Evolutionary conservation across 306 rosid species (phyloP), one percentile per base, ranked within the genome.

Genomic region (Ormosia emarginata): DNA sequence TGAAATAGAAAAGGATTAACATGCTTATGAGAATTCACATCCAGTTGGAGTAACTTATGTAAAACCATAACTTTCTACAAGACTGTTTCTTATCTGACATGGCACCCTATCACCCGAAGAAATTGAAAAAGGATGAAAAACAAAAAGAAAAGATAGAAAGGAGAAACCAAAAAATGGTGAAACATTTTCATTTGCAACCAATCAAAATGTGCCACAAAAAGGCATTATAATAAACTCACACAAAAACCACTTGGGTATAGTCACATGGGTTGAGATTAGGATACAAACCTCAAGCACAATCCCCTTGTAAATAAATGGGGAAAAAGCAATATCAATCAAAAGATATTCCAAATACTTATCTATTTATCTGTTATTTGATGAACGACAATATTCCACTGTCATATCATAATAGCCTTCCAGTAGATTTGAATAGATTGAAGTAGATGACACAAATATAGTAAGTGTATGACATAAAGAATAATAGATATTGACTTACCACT

Each of bases 401-500:
- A 32, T 10, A 11, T 34, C 61, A 66, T 78, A 34, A 53, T 17
- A 41, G 49, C 14, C 18, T 53, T 63, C 63, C 10, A 56, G 37
- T 58, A 0, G 61, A 40, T 71, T 65, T 36, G 2, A 6, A 73
- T 47, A 30, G 29, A 55, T 44, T 14, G 4, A 63, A 44, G 39
- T 11, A 41, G 53, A 53, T 41, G 15, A 40, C 47, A 34, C 44
- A 80, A 68, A 75, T 15, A 37, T 10, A 7, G 2, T 0, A 9
- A 59, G 59, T 39, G 29, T 14, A 74, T 36, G 12, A 79, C 24
- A 24, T 64, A 24, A 24, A 55, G 55, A 9, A 24, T 46, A 41
- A 53, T 55, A 68, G 14, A 47, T 17, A 72, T 15, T 61, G 41
- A 81, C 93, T 71, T 88, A 96, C 99, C 99, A 94, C 94, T 24